Evolutionary conservation across 2,329 filamentous ascomycete species (phyloP).

Genomic region (Bimuria novae-zelandiae): DNA sequence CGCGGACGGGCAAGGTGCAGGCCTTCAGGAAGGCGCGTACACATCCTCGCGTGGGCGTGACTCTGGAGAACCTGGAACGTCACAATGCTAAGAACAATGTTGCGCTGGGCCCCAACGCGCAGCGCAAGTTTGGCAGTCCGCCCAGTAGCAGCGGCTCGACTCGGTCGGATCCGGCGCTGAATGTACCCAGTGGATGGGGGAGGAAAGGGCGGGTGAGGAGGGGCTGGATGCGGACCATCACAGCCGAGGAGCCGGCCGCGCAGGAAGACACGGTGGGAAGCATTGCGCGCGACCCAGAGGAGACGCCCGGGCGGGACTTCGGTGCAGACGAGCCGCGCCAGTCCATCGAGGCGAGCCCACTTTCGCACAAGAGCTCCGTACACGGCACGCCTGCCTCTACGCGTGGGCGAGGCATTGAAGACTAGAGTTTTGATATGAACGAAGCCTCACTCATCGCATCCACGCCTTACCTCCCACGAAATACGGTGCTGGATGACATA

Average conservation of each 20-base stretch:
- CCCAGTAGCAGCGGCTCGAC: constrained; percentile 44
- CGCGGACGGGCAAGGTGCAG: constrained; percentile 36
- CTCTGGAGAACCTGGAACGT: constrained; percentile 50
- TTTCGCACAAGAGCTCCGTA: constrained; percentile 41
- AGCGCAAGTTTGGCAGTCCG: constrained; percentile 29
- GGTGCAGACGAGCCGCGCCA: constrained; percentile 45
- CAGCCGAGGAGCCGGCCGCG: constrained; percentile 30
- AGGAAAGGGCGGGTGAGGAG: constrained; percentile 48
- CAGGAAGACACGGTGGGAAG: constrained; percentile 18
- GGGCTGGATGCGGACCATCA: constrained; percentile 51
- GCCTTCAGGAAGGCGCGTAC: constrained; percentile 52
- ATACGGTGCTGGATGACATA: constrained; percentile 49
- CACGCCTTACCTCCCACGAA: constrained; percentile 51
- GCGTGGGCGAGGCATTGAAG: constrained; percentile 25
- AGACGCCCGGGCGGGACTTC: constrained; percentile 16
- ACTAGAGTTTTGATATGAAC: constrained; percentile 52
- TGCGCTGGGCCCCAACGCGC: constrained; percentile 16
- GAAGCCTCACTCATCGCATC: constrained; percentile 53
- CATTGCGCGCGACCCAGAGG: constrained; percentile 11
- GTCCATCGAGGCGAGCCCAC: constrained; percentile 51
- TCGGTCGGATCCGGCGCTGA: constrained; percentile 50
- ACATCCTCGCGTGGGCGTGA: constrained; percentile 47
- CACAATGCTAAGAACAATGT: constrained; percentile 29
- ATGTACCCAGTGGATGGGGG: constrained; percentile 54
- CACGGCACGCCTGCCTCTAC: constrained; percentile 30